Conservation (phyloP, 768 basidiomycete genomes). For the Hygrophoropsis aurantiaca region DNA sequence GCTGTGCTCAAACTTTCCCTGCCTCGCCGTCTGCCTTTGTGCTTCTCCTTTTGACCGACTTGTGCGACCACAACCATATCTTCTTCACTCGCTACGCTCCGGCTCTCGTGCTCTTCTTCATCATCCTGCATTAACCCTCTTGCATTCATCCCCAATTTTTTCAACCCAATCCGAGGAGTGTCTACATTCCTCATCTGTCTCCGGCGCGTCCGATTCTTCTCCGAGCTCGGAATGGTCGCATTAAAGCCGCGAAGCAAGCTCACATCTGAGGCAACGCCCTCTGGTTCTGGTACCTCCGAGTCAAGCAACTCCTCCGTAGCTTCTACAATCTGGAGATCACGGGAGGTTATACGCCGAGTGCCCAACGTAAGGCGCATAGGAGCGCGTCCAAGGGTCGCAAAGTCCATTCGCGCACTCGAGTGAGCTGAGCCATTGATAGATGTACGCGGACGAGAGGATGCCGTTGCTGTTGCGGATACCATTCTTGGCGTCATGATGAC, state of each 20-base stretch:
- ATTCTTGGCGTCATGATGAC: slow-evolving; percentile 88
- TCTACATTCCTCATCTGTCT: slow-evolving; percentile 81
- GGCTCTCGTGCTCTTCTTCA: slow-evolving; percentile 43
- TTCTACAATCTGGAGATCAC: slow-evolving; percentile 82
- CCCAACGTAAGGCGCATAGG: slow-evolving; percentile 68
- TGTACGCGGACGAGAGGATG: slow-evolving; percentile 48
- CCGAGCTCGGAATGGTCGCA: slow-evolving; percentile 91
- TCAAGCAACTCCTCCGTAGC: slow-evolving; percentile 75
- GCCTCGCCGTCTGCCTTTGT: slow-evolving; percentile 45
- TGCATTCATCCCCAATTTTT: slow-evolving; percentile 75
- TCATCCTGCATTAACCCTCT: slow-evolving; percentile 61
- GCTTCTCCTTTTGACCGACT: slow-evolving; percentile 28
- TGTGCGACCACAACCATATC: slow-evolving; percentile 65
- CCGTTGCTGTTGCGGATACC: slow-evolving; percentile 70
- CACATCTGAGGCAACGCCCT: slow-evolving; percentile 68
- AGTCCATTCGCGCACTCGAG: slow-evolving; percentile 52
- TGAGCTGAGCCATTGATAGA: slow-evolving; percentile 26
- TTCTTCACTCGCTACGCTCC: slow-evolving; percentile 72
- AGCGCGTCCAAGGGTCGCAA: slow-evolving; percentile 78
- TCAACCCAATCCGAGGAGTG: slow-evolving; percentile 72
- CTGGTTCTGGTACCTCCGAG: slow-evolving; percentile 71
- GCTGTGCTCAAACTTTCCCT: slow-evolving; percentile 67
- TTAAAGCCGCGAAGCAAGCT: slow-evolving; percentile 90
- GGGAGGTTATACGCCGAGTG: slow-evolving; percentile 70
- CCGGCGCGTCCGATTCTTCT: slow-evolving; percentile 71